phyloP scores from a whole-genome alignment of 192 early-diverging fungal species.

The Coemansia reversa region DNA sequence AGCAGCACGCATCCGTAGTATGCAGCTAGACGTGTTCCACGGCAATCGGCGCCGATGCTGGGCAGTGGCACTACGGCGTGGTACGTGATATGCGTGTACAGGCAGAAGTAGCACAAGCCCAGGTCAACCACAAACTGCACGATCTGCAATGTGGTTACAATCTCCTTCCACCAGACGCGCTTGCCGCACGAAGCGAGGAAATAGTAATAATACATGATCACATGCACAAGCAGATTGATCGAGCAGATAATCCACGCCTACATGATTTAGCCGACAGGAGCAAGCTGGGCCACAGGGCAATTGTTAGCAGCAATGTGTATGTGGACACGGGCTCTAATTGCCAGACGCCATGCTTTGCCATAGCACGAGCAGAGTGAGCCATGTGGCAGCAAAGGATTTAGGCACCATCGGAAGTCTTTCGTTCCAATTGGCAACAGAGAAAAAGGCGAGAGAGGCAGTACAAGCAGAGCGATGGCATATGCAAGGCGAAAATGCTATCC shows the following conservation, averaged over 20 bases:
- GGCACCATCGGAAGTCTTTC: neutral
- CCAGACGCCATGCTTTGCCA: neutral
- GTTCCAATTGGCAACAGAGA: neutral
- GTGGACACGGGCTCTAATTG: neutral
- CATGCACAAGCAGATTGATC: constrained; percentile 86
- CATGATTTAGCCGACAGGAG: neutral
- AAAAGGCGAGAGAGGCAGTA: neutral
- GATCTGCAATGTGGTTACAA: constrained; percentile 91
- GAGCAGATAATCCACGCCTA: constrained; percentile 57
- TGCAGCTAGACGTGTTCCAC: constrained; percentile 74
- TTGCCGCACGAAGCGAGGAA: constrained; percentile 76
- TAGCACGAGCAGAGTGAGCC: neutral
- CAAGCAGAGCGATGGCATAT: neutral
- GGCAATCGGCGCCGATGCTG: constrained; percentile 68
- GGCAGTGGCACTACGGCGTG: constrained; percentile 64
- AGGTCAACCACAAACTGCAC: constrained; percentile 89
- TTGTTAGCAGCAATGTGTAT: neutral
- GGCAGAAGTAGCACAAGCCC: constrained; percentile 78
- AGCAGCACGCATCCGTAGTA: constrained; percentile 77
- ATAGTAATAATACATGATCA: constrained; percentile 94
- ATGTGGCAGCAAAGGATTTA: neutral
- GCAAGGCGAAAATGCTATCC: neutral
- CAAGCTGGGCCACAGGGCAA: neutral
- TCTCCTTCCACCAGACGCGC: constrained; percentile 91
- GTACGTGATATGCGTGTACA: constrained; percentile 76